Base-by-base conservation (phyloP, 2,329 filamentous ascomycete species). In the Pseudogymnoascus pannorum region DNA sequence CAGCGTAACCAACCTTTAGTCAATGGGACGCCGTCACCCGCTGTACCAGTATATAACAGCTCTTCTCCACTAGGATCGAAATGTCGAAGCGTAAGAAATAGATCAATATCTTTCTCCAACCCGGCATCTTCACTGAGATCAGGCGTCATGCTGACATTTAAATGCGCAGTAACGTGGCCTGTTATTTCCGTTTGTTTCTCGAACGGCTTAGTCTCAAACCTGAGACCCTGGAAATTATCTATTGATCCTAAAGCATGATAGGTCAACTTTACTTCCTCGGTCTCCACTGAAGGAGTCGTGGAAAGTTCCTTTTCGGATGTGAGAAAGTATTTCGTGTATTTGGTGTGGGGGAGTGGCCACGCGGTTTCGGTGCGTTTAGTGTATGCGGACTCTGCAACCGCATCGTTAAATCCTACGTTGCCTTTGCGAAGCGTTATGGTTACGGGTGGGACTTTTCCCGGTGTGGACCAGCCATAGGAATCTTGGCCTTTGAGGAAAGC, bases 401-500 rank as follows among this genome's bases (percentile, higher is more conserved):
- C 77, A 60, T 89, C 76, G 69, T 90, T 87, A 76, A 83, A 84
- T 0, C 86, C 87, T 0, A 87, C 80, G 48, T 89, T 79, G 2
- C 87, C 87, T 69, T 87, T 87, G 11, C 87, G 78, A 1, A 90
- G 73, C 0, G 84, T 78, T 0, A 89, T 68, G 42, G 78, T 80
- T 1, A 90, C 85, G 0, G 83, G 78, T 0, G 87, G 77, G 0
- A 86, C 73, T 60, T 83, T 83, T 22, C 86, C 84, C 9, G 77
- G 75, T 8, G 74, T 68, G 0, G 78, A 79, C 85, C 85, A 88
- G 14, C 85, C 85, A 0, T 75, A 76, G 0, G 76, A 74, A 66
- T 90, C 87, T 0, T 89, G 78, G 1, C 78, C 83, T 66, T 89
- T 89, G 35, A 91, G 77, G 68, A 91, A 91, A 0, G 87, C 87